Conservation (phyloP, 306 rosid genomes). For the Lathyrus aphaca region DNA sequence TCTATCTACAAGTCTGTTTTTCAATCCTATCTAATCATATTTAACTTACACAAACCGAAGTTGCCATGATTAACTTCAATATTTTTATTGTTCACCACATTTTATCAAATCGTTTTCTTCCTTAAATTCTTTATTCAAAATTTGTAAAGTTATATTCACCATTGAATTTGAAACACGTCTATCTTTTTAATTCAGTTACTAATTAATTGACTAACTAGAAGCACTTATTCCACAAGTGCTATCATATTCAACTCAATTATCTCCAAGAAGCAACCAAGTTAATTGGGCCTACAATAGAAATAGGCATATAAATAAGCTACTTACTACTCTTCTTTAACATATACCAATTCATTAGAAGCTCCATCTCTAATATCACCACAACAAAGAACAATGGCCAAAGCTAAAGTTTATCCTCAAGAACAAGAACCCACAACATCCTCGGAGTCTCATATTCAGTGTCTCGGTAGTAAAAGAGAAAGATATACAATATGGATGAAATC, state of each 20-base stretch:
- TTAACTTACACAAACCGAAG: no score
- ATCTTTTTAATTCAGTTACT: neutral
- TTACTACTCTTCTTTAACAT: neutral
- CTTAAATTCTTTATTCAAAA: no score
- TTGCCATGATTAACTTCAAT: no score
- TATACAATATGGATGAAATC: conserved; percentile 95
- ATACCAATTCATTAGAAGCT: neutral
- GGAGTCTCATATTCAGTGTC: neutral
- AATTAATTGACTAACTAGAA: neutral
- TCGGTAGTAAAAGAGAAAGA: conserved; percentile 47
- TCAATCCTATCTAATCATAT: no score
- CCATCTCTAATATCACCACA: neutral
- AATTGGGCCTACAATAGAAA: neutral
- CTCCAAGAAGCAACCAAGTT: conserved; percentile 23
- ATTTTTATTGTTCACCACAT: no score
- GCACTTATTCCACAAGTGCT: conserved; percentile 31
- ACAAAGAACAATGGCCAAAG: conserved; percentile 44
- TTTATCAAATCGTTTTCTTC: no score
- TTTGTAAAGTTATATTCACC: no score
- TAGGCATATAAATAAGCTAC: conserved; percentile 40
- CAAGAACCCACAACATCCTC: conserved; percentile 29
- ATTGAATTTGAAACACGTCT: neutral
- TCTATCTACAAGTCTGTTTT: no score
- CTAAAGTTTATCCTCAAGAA: conserved; percentile 54
- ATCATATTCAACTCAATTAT: conserved; percentile 25